Conservation (phyloP, 768 basidiomycete species). For the Tephrocybe sp. region DNA sequence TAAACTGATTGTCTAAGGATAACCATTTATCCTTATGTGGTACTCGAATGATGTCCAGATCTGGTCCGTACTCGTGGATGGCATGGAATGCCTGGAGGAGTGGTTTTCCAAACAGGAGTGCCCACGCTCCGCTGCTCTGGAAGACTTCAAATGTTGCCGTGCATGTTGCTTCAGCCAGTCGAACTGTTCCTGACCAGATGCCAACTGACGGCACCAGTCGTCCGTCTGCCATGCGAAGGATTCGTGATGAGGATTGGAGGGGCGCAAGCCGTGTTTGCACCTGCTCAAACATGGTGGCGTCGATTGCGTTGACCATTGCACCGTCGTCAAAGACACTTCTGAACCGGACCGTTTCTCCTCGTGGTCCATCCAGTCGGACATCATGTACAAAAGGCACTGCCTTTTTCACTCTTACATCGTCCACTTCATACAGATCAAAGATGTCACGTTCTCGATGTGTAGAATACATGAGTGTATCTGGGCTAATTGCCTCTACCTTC, state of each 20-base stretch:
- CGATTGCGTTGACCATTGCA: constrained; percentile 21
- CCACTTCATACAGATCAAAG: not conserved
- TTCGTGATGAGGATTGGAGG: not conserved
- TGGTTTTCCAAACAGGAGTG: constrained; percentile 29
- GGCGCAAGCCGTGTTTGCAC: not conserved
- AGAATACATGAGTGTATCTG: constrained; percentile 1
- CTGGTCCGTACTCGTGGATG: constrained; percentile 22
- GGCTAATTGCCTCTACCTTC: not conserved
- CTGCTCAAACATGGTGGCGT: not conserved
- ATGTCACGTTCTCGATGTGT: constrained; percentile 6
- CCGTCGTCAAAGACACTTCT: constrained; percentile 20
- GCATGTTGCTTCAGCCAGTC: not conserved
- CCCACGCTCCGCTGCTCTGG: constrained; percentile 24
- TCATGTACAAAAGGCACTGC: constrained; percentile 3
- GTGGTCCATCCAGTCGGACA: not conserved
- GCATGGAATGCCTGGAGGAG: constrained; percentile 20
- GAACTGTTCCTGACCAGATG: not conserved
- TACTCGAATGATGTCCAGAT: constrained; percentile 7
- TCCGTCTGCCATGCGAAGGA: constrained; percentile 24
- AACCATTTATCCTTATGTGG: not conserved
- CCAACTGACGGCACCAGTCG: not conserved
- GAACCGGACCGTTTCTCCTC: not conserved
- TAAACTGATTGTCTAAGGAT: constrained; percentile 2
- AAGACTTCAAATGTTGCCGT: constrained; percentile 16
- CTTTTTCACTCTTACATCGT: not conserved